Evolutionary conservation across 805 yeast genomes (phyloP), one percentile per base, ranked within the genome.

Genomic region (Ogataea salicorniae): DNA sequence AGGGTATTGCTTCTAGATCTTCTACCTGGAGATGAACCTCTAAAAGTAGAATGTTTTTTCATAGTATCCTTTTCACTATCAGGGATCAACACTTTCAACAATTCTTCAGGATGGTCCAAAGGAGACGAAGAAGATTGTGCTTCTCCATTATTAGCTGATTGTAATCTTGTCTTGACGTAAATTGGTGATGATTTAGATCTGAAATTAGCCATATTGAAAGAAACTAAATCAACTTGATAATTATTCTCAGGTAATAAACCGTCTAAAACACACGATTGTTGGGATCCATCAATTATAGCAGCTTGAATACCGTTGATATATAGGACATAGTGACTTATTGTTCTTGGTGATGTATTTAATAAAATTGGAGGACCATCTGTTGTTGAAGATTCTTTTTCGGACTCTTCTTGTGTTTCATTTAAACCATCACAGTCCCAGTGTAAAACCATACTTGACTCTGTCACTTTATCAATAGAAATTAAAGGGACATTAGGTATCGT

Each of bases 401-500:
- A 48, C 23, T 47, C 50, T 13, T 53, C 56, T 16, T 35, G 11
- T 23, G 34, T 33, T 7, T 39, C 51, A 31, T 33, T 33, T n/a
- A 34, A 34, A 9, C 41, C 35, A 6, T 47, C 55, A 39, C 48
- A 46, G 37, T 77, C 82, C 84, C 87, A 81, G 56, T 79, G 86
- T 33, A 81, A 48, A 23, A 71, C 72, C 36, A 79, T 74, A 26
- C 76, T 64, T 8, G 64, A 57, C 34, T 67, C 62, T 6, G 76
- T 71, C 42, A 81, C 73, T 53, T 74, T 72, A 55, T 80, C 85
- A 6, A 81, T 71, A 43, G 83, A 79, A 15, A 81, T 67, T 41
- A 66, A 62, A 3, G 84, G 84, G 7, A 77, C 68, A 46, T 71
- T 74, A 4, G 87, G 87, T 34, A 81, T 75, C 29, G 74, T 75